Conservation (phyloP, 805 yeast species). For the Teunomyces kruisii region DNA sequence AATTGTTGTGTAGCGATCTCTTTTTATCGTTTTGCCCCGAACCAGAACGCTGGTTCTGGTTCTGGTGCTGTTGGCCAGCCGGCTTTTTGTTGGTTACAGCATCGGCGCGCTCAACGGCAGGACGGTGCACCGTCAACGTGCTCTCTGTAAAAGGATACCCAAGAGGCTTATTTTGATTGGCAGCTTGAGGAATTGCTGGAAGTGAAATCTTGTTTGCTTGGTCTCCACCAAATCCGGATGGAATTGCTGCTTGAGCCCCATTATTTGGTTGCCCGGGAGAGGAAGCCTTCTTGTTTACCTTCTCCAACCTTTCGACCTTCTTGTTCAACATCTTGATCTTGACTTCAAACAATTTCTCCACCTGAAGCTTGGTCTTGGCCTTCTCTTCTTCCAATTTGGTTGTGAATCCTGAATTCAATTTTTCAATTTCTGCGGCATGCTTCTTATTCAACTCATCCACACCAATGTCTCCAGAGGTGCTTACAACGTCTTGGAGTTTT, state of each 20-base stretch:
- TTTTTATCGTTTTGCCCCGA: conserved; percentile 5
- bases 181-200: neutral
- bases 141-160: conserved; percentile 27
- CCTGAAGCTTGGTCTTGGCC: conserved; percentile 47
- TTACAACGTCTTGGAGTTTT: conserved; percentile 17
- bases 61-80: neutral
- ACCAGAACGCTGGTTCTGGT: neutral
- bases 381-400: conserved; percentile 20
- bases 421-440: conserved; percentile 14
- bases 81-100: neutral
- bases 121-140: conserved; percentile 33
- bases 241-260: neutral
- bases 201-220: neutral
- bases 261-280: neutral
- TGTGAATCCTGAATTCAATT: conserved; percentile 17
- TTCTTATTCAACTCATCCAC: conserved; percentile 16
- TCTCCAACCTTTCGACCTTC: conserved; percentile 52
- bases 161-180: conserved; percentile 7
- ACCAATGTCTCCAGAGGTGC: neutral
- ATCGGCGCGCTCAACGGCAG: conserved; percentile 16
- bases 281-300: neutral
- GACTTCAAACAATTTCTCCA: conserved; percentile 59
- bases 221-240: conserved; percentile 2
- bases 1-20: conserved; percentile 2
- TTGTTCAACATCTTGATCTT: conserved; percentile 54